These are phyloP conservation scores for Tinospora cordifolia DNA, from an alignment of 164 flowering plant genomes.

Conservation along the genomic window DNA sequence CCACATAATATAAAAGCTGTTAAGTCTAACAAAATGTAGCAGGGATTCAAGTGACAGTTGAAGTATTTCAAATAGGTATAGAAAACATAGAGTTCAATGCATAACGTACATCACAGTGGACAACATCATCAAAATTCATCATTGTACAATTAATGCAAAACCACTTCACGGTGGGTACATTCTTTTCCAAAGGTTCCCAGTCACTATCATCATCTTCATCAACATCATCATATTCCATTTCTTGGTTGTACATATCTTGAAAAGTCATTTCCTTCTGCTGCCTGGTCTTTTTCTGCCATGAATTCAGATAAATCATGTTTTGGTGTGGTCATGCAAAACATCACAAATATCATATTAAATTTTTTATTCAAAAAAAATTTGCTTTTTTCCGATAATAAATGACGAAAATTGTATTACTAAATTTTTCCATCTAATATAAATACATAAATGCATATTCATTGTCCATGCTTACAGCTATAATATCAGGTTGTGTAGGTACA, in stretches of 20 bases:
- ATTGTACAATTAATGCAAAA: conserved; percentile 86
- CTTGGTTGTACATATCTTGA: conserved; percentile 49
- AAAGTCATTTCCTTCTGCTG: conserved; percentile 45
- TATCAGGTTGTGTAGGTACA: conserved; percentile 16
- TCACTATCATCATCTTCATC: conserved; percentile 81
- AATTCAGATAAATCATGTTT: not conserved
- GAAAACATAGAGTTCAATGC: conserved; percentile 1
- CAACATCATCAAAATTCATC: conserved; percentile 54
- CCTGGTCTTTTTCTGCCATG: conserved; percentile 25
- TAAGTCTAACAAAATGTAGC: not conserved
- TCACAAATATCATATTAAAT: not conserved
- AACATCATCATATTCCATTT: conserved; percentile 34
- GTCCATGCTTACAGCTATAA: conserved; percentile 20
- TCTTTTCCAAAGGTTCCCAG: conserved; percentile 65
- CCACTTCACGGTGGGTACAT: conserved; percentile 48
- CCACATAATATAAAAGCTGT: no score
- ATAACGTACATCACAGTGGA: conserved; percentile 65
- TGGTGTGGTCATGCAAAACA: not conserved
- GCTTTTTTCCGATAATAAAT: no score
- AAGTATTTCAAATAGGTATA: not conserved
- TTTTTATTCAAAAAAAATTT: not conserved
- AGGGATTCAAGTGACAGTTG: not conserved
- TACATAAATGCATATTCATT: no score
- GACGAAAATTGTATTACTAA: no score
- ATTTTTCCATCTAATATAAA: no score